Evolutionary conservation across 306 rosid species (phyloP), one percentile per base, ranked within the genome.

Genomic region (Inga laurina): DNA sequence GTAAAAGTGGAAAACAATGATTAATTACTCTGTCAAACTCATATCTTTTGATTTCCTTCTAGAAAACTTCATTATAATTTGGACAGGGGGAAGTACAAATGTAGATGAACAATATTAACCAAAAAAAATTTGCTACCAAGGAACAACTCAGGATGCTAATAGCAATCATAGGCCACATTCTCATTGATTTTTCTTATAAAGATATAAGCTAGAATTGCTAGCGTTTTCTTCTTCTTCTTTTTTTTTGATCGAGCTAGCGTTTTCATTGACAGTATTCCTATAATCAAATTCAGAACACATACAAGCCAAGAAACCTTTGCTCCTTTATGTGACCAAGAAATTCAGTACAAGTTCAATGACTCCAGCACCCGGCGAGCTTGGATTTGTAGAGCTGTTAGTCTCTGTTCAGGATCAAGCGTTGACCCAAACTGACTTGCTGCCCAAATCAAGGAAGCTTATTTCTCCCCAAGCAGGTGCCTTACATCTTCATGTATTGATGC

Each of bases 341-440:
- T 76, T 91, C 86, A 91, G 89, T 94, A 88, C 56, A 92, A 83
- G 91, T 92, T 97, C 66, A 91, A 82, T n/a, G 98, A 94, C 84
- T 94, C 97, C 14, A 93, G 89, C 52, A 96, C 98, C 72, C 99
- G 87, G 39, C 99, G 93, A 79, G 98, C 99, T 86, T 94, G 97
- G 84, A 93, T 90, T 72, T 94, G 97, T 3, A 91, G 93, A 52
- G 97, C 97, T 4, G 96, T 90, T 15, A 96, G 72, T 86, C 97
- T 90, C 88, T 93, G 93, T 80, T 96, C 94, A 0, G 97, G 93
- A 83, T 93, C 94, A 64, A 95, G 96, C 12, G 97, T 93, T 2
- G 99, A 92, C 34, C 93, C 99, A 69, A 93, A 96, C 79, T 93
- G 98, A 89, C 97, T 93, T 27, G 98, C 98, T 68, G 97, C 99